phyloP scores from a whole-genome alignment of 179 eudicot species.

The Silene coronaria region DNA sequence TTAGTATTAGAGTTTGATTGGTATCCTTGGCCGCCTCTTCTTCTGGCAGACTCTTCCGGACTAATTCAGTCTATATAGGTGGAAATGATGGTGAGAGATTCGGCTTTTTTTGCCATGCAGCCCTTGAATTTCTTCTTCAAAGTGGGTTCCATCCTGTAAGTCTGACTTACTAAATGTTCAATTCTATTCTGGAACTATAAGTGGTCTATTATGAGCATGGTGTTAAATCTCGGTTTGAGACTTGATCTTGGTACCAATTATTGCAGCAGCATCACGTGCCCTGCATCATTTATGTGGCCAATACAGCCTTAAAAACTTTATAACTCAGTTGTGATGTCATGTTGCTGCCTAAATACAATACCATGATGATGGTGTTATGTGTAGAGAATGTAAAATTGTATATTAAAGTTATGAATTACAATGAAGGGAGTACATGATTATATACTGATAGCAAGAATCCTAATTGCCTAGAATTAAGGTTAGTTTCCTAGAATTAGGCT shows the following conservation, averaged over 20 bases:
- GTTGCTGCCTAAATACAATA: too few species aligned
- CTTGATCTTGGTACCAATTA: too few species aligned
- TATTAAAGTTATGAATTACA: too few species aligned
- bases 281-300: too few species aligned
- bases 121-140: conserved; percentile 91
- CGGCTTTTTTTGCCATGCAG: conserved; percentile 92
- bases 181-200: conserved; percentile 9
- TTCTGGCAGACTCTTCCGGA: conserved; percentile 53
- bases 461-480: neutral
- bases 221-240: too few species aligned
- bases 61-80: conserved; percentile 76
- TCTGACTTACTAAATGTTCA: conserved; percentile 11
- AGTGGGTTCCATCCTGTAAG: conserved; percentile 94
- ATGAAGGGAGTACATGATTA: too few species aligned
- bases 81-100: conserved; percentile 83
- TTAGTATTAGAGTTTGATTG: conserved; percentile 7
- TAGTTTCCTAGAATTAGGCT: too few species aligned
- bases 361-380: neutral
- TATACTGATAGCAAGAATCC: neutral
- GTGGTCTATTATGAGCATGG: neutral
- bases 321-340: too few species aligned
- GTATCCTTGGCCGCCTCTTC: neutral
- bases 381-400: too few species aligned
- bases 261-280: too few species aligned
- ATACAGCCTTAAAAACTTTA: too few species aligned